phyloP scores from a whole-genome alignment of 805 yeast species.

The Wickerhamiella siamensis region DNA sequence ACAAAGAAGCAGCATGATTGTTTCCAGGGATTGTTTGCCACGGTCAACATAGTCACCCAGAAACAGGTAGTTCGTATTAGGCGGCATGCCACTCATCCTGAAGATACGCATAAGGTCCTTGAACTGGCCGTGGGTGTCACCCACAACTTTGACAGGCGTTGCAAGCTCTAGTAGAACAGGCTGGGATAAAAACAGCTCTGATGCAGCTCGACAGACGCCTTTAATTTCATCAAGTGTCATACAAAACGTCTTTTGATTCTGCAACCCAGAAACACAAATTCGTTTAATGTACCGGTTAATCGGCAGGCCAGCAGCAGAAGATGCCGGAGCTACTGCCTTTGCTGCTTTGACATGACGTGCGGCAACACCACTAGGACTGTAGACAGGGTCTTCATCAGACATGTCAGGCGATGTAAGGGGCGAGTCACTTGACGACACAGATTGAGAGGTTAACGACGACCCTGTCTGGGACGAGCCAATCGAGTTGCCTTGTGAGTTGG shows the following conservation, averaged over 20 bases:
- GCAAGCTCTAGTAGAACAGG: conserved; percentile 79
- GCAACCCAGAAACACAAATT: conserved; percentile 18
- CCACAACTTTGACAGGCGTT: conserved; percentile 75
- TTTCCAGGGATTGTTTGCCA: conserved; percentile 91
- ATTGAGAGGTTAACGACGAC: conserved; percentile 7
- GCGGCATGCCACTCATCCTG: conserved; percentile 95
- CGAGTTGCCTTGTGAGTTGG: background rate
- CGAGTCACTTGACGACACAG: conserved; percentile 2
- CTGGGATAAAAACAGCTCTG: conserved; percentile 77
- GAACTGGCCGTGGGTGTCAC: conserved; percentile 96
- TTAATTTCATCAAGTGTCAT: conserved; percentile 75
- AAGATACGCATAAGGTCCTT: conserved; percentile 81
- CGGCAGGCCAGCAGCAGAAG: conserved; percentile 7
- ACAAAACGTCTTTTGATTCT: conserved; percentile 41
- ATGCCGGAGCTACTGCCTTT: background rate
- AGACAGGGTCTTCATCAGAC: background rate
- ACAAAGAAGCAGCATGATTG: conserved; percentile 71
- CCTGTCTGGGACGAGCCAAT: conserved; percentile 6
- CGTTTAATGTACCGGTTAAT: conserved; percentile 16
- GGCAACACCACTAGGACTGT: background rate
- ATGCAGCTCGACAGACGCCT: conserved; percentile 64
- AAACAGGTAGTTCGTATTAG: conserved; percentile 77
- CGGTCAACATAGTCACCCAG: conserved; percentile 96
- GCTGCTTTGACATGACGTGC: background rate
- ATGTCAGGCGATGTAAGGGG: conserved; percentile 7